These are phyloP conservation scores for Bolboschoenus planiculmis DNA, from an alignment of 176 grass and related monocot genomes.

Conservation along the genomic window DNA sequence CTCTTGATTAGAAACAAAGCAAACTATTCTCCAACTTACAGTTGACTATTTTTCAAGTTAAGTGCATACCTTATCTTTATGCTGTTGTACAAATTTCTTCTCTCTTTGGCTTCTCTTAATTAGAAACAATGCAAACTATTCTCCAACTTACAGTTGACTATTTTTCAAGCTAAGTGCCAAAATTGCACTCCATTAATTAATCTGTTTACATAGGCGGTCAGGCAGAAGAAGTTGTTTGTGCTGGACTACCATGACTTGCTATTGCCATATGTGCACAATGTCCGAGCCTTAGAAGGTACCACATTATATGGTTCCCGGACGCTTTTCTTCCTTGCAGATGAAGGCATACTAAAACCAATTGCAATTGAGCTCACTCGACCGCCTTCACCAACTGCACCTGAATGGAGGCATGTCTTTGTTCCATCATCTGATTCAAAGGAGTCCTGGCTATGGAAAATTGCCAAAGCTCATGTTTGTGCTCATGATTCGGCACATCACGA, in stretches of 20 bases:
- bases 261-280: conserved; percentile 73
- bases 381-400: conserved; percentile 25
- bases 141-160: background rate
- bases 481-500: conserved; percentile 76
- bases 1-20: background rate
- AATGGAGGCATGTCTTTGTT: conserved; percentile 59
- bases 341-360: conserved; percentile 53
- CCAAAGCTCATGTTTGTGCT: conserved; percentile 73
- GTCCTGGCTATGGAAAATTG: conserved; percentile 60
- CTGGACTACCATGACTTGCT: conserved; percentile 75
- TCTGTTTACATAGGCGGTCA: conserved; percentile 32
- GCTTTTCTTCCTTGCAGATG: conserved; percentile 57
- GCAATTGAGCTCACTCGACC: conserved; percentile 81
- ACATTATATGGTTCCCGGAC: conserved; percentile 73
- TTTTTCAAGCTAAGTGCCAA: background rate
- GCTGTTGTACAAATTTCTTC: no score
- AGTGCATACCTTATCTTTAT: background rate
- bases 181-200: background rate
- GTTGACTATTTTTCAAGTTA: background rate
- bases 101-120: background rate
- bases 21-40: background rate
- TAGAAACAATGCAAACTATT: background rate
- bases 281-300: conserved; percentile 40
- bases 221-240: conserved; percentile 64
- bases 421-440: conserved; percentile 42